Evolutionary conservation across 805 yeast genomes (phyloP).

Genomic region (Saccharomycopsis babjevae): DNA sequence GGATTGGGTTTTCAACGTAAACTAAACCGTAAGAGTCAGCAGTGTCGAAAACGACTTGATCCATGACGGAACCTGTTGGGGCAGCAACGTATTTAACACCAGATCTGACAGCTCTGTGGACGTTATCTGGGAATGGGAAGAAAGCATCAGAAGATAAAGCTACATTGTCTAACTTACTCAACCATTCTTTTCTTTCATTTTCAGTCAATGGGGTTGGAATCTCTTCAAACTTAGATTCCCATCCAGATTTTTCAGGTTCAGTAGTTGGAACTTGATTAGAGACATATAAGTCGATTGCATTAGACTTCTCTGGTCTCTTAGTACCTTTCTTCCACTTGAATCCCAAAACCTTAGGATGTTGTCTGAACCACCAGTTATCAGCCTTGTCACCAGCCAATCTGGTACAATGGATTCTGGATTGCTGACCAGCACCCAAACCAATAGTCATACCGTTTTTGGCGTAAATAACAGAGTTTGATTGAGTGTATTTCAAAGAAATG

Average conservation of each 20-base stretch:
- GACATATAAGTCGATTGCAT: constrained; percentile 92
- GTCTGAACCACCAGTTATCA: constrained; percentile 99
- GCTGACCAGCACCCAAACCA: constrained; percentile 99
- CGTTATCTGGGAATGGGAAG: constrained; percentile 99
- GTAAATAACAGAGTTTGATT: constrained; percentile 96
- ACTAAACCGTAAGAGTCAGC: constrained; percentile 87
- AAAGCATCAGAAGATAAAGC: constrained; percentile 96
- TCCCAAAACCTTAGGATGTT: constrained; percentile 86
- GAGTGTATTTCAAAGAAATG: constrained; percentile 93
- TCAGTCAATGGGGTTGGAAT: constrained; percentile 76
- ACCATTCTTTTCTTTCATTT: constrained; percentile 84
- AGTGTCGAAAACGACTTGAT: constrained; percentile 88
- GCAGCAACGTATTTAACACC: constrained; percentile 97
- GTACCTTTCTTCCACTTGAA: constrained; percentile 98
- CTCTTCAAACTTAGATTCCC: constrained; percentile 76
- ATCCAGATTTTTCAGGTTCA: constrained; percentile 90
- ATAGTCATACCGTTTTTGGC: constrained; percentile 99
- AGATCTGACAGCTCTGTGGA: constrained; percentile 91
- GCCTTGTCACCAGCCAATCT: constrained; percentile 99
- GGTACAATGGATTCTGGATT: constrained; percentile 97
- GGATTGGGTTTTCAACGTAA: constrained; percentile 93
- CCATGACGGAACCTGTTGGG: constrained; percentile 96
- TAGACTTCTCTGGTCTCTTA: constrained; percentile 97
- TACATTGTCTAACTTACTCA: constrained; percentile 67
- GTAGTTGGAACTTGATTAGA: constrained; percentile 82